Base-by-base conservation (phyloP, 2,329 filamentous ascomycete species). In the Didymella pomorum region DNA sequence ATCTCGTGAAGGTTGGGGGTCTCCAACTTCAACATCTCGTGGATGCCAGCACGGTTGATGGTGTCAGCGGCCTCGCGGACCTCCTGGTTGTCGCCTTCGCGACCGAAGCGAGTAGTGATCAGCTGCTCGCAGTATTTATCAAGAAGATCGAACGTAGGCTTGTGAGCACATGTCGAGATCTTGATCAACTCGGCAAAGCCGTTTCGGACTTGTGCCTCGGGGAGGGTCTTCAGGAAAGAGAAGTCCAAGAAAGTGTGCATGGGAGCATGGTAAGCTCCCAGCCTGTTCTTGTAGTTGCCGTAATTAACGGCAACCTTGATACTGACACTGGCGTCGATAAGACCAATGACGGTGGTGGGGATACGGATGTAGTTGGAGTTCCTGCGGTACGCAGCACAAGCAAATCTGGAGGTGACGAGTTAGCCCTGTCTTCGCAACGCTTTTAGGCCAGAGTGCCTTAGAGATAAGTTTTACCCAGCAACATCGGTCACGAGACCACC, bases 271-370 rank as follows among this genome's bases (percentile, higher is more conserved):
- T 91, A 91, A 4, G 88, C 89, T 26, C 88, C 88, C 0, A 91
- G 83, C 12, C 88, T 82, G 78, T 91, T 91, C 82, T 91, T 91
- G 81, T 90, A 89, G 73, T 87, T 86, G 72, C 87, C 88, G 68
- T 91, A 90, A 79, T 91, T 91, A 68, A 91, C 88, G 12, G 87
- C 89, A n/a, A 91, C 89, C 72, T 91, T 91, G 80, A 91, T 91
- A 33, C 86, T 89, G 49, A 91, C 89, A 18, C 87, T 89, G 3
- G 89, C 89, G 70, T 92, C 89, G 60, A 91, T 91, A 46, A 92
- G 80, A 10, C 89, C 89, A 69, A 92, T 91, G 62, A 91, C 86
- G 0, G 89, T 91, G 0, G 89, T 91, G 1, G 89, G 89, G 9
- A 91, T 84, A 46, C 89, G 87, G 71, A 91, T 90, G 78, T 84